Base-by-base conservation (phyloP, 2,329 filamentous ascomycete species). In the Venturiaceae sp. region DNA sequence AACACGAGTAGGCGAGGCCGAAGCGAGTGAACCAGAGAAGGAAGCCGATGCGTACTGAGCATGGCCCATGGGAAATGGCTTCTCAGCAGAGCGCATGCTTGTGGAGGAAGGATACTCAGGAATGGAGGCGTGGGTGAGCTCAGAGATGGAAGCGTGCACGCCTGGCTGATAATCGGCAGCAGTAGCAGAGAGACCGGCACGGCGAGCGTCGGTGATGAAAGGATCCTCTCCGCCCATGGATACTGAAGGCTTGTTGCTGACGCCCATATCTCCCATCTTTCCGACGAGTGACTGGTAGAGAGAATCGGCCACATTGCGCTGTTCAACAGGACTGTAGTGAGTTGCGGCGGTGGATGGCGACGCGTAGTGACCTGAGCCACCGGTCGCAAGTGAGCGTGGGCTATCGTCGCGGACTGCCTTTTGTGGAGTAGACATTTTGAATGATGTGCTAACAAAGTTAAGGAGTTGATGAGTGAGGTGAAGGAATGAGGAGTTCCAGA, bases 301-400 rank as follows among this genome's bases (percentile, higher is more conserved):
- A 16, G 50, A 19, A 9, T 34, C 39, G 32, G 30, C 36, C 23
- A 34, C 26, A 32, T 57, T 57, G 44, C 41, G 28, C 39, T 41
- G 57, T 19, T 50, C 39, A 28, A 32, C 57, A 26, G 57, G 57
- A 33, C 44, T 33, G 44, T 58, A 58, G 33, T 36, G 34, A 32
- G 57, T 58, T 19, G 44, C 28, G 14, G 50, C 33, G 9, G 57
- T 58, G 32, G 44, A 54, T 30, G 57, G 57, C 14, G 57, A 58
- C n/a, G 57, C 57, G 36, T 50, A 53, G 47, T 54, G 30, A 26
- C 28, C 44, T 34, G 52, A 53, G 32, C 52, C 52, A 30, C 34
- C 52, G 23, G 52, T 53, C 5, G 32, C 32, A 19, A 34, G 52
- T 2, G 52, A 53, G 23, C 52, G 32, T 21, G 52, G 52, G 14